Percentiles rank a stretch among this genome's conserved stretches.
Conservation (phyloP, 805 yeast genomes). For the Ogataea nitratoaversa region DNA sequence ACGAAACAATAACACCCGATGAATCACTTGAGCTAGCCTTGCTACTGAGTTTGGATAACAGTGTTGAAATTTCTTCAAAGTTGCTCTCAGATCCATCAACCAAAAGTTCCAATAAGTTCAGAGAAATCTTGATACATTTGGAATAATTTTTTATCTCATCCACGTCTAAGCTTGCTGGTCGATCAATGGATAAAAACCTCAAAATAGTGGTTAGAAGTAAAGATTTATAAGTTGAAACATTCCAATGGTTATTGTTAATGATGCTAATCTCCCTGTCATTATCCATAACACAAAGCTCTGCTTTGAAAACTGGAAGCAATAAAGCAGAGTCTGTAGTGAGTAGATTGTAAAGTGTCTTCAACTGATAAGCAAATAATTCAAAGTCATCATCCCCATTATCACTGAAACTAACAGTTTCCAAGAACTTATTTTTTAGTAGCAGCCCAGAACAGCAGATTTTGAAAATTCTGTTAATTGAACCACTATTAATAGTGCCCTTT, state of each 20-base stretch:
- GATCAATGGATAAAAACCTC: slow-evolving; percentile 37
- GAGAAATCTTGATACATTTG: slow-evolving; percentile 37
- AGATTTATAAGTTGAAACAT: slow-evolving; percentile 58
- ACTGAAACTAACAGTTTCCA: slow-evolving; percentile 22
- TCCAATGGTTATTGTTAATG: slow-evolving; percentile 42
- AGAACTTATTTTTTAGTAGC: slow-evolving; percentile 36
- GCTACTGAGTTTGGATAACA: slow-evolving; percentile 14
- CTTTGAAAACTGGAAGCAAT: slow-evolving; percentile 45
- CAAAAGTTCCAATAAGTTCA: slow-evolving; percentile 43
- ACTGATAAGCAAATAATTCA: slow-evolving; percentile 57
- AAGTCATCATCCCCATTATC: slow-evolving; percentile 50
- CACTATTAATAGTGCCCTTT: slow-evolving; percentile 39
- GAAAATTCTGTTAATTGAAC: slow-evolving; percentile 58
- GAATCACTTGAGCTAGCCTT: slow-evolving; percentile 6
- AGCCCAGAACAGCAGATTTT: slow-evolving; percentile 54
- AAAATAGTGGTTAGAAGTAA: slow-evolving; percentile 43
- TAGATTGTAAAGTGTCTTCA: slow-evolving; percentile 49
- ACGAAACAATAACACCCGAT: slow-evolving; percentile 14
- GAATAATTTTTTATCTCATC: slow-evolving; percentile 27
- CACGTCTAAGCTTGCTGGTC: slow-evolving; percentile 15
- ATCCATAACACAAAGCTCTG: slow-evolving; percentile 57
- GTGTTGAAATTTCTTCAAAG: slow-evolving; percentile 33
- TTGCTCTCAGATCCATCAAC: slow-evolving; percentile 56
- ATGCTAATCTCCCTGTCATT: slow-evolving; percentile 38
- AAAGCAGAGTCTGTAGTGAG: slow-evolving; percentile 40